Conservation (phyloP, 192 early-diverging fungal species). For the Anaeromyces robustus region DNA sequence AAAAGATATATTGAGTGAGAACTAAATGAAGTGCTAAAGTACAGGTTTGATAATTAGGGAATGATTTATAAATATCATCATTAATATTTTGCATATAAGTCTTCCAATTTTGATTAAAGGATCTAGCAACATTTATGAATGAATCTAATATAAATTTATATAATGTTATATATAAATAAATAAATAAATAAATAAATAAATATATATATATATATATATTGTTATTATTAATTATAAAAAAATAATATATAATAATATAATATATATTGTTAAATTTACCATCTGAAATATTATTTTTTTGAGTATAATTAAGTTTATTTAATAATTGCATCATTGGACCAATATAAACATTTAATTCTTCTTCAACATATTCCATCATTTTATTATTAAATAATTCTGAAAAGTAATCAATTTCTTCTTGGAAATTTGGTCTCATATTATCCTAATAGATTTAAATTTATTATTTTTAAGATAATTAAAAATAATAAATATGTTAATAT, state of each 20-base stretch:
- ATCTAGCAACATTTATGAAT: slow-evolving; percentile 27
- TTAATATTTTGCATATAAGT: slow-evolving; percentile 60
- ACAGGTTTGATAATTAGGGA: slow-evolving; percentile 92
- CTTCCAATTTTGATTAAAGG: slow-evolving; percentile 74
- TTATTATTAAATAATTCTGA: slow-evolving; percentile 38
- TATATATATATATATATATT: too few species aligned
- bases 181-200: too few species aligned
- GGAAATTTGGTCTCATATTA: slow-evolving; percentile 20
- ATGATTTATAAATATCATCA: slow-evolving; percentile 71
- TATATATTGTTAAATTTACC: too few species aligned
- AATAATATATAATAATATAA: too few species aligned
- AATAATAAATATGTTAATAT: too few species aligned
- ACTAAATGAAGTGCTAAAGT: slow-evolving; percentile 79
- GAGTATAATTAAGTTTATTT: slow-evolving; percentile 43
- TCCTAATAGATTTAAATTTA: slow-evolving; percentile 12
- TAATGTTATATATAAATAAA: too few species aligned
- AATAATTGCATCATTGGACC: slow-evolving; percentile 69
- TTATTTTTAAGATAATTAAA: too few species aligned
- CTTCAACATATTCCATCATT: slow-evolving; percentile 72
- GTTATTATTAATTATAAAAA: too few species aligned
- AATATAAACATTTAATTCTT: slow-evolving; percentile 68
- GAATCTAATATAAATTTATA: background rate
- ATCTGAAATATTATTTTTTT: slow-evolving; percentile 30
- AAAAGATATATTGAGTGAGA: slow-evolving; percentile 74
- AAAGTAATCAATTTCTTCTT: slow-evolving; percentile 38